Evolutionary conservation across 371 early-diverging fungal species (phyloP).

Genomic region (Mortierella sp.): DNA sequence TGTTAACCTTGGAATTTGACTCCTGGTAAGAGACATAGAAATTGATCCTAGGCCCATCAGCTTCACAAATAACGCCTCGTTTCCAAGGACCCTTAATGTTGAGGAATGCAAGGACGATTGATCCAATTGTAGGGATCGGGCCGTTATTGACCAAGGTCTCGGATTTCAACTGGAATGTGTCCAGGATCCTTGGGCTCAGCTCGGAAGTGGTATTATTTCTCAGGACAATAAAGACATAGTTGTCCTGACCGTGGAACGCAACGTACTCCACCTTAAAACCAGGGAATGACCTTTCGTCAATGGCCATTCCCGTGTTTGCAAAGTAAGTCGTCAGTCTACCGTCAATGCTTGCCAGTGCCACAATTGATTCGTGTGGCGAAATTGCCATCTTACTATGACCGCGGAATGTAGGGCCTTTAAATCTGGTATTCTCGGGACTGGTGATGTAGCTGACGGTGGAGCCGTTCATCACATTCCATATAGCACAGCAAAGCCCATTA

Average conservation of each 20-base stretch:
- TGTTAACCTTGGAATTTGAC: constrained; percentile 24
- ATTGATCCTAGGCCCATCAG: constrained; percentile 34
- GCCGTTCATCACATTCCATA: constrained; percentile 45
- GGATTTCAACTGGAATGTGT: constrained; percentile 38
- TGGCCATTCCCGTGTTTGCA: constrained; percentile 42
- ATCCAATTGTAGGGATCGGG: constrained; percentile 46
- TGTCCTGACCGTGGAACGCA: constrained; percentile 38
- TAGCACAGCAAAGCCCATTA: constrained; percentile 35
- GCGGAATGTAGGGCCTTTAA: constrained; percentile 42
- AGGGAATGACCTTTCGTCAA: constrained; percentile 34
- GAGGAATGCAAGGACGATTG: constrained; percentile 19
- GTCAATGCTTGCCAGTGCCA: constrained; percentile 44
- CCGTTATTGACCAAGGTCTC: constrained; percentile 21
- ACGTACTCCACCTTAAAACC: constrained; percentile 47
- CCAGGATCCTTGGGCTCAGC: constrained; percentile 32
- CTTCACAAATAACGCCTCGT: constrained; percentile 34
- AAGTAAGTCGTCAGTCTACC: constrained; percentile 49
- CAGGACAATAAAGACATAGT: constrained; percentile 37
- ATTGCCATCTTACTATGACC: constrained; percentile 51
- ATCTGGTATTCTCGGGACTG: constrained; percentile 29
- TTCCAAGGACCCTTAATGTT: constrained; percentile 17
- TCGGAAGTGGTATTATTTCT: constrained; percentile 26
- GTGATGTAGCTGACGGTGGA: constrained; percentile 36
- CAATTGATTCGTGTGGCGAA: constrained; percentile 47
- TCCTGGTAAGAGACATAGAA: constrained; percentile 32